Evolutionary conservation across 768 basidiomycete species (phyloP).

Genomic region (Hirschioporus abietinus): DNA sequence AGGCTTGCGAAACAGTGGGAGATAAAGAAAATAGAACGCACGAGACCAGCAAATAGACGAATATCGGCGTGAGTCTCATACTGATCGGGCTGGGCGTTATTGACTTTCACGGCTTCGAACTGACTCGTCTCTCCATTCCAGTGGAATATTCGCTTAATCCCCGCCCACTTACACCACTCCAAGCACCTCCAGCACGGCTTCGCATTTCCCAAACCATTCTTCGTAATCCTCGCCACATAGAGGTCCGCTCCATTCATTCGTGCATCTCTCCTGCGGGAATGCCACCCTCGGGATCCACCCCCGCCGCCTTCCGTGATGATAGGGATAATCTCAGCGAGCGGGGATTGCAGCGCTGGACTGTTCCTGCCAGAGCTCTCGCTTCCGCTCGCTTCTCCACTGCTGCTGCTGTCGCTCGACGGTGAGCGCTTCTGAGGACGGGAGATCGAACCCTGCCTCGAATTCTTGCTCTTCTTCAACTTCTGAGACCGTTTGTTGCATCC

Average conservation of each 20-base stretch:
- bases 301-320: conserved; percentile 4
- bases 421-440: conserved; percentile 7
- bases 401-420: conserved; percentile 16
- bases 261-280: conserved; percentile 32
- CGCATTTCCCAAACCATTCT: conserved; percentile 43
- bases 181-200: conserved; percentile 53
- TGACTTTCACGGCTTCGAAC: conserved; percentile 43
- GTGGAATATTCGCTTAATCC: conserved; percentile 51
- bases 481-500: conserved; percentile 8
- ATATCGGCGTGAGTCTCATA: conserved; percentile 45
- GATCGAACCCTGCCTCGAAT: neutral
- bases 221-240: conserved; percentile 47
- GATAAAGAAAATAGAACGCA: conserved; percentile 24
- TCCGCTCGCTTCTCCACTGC: conserved; percentile 10
- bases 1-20: conserved; percentile 1
- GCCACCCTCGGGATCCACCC: conserved; percentile 22
- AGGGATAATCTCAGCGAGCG: conserved; percentile 12
- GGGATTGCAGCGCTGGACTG: conserved; percentile 7
- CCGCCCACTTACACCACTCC: conserved; percentile 54
- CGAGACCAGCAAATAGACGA: conserved; percentile 39
- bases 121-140: conserved; percentile 34
- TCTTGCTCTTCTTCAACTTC: conserved; percentile 14
- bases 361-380: conserved; percentile 9
- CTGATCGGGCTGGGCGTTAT: conserved; percentile 29
- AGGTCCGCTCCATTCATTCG: conserved; percentile 48